Evolutionary conservation across 495 filamentous ascomycete genomes (phyloP).

Genomic region (Hypoxylon perforatum): DNA sequence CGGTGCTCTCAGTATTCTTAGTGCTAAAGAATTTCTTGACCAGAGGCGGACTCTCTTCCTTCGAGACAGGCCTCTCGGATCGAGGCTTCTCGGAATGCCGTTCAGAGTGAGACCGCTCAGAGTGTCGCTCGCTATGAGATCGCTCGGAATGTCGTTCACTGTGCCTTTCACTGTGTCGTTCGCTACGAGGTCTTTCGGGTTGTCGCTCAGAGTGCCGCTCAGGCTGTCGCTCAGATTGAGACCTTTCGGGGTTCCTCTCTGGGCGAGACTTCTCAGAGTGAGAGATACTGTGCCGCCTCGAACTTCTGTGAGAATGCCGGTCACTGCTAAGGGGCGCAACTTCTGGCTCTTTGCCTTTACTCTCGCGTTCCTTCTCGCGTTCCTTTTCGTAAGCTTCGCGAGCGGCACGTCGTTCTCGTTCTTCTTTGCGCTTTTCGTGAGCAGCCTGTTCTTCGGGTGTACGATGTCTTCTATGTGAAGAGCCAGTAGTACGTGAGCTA

Average conservation of each 20-base stretch:
- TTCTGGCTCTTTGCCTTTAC: constrained; percentile 44
- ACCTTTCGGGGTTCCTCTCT: constrained; percentile 30
- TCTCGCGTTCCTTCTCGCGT: constrained; percentile 36
- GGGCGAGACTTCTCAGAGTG: constrained; percentile 41
- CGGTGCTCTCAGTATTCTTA: constrained; percentile 48
- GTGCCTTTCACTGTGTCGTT: no score
- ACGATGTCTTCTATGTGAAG: constrained; percentile 46
- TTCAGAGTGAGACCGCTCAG: constrained; percentile 26
- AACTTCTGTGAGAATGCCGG: constrained; percentile 46
- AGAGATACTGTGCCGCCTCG: constrained; percentile 50
- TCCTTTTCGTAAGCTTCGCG: constrained; percentile 39
- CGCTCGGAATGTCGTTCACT: constrained; percentile 36
- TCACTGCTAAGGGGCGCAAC: constrained; percentile 22
- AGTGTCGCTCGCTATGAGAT: constrained; percentile 23
- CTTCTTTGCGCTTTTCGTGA: constrained; percentile 56
- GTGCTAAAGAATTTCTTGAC: constrained; percentile 56
- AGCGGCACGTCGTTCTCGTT: constrained; percentile 45
- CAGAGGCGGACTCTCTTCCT: constrained; percentile 40
- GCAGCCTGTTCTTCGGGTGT: constrained; percentile 58
- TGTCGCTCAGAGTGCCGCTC: constrained; percentile 39
- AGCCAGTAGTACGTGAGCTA: constrained; percentile 32
- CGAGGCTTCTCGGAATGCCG: constrained; percentile 39
- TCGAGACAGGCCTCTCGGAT: constrained; percentile 34
- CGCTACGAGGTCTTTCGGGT: constrained; percentile 23
- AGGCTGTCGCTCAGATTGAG: constrained; percentile 16